These are phyloP conservation scores for Jamesozyma spencerorum DNA, from an alignment of 805 yeast species.

Conservation along the genomic window DNA sequence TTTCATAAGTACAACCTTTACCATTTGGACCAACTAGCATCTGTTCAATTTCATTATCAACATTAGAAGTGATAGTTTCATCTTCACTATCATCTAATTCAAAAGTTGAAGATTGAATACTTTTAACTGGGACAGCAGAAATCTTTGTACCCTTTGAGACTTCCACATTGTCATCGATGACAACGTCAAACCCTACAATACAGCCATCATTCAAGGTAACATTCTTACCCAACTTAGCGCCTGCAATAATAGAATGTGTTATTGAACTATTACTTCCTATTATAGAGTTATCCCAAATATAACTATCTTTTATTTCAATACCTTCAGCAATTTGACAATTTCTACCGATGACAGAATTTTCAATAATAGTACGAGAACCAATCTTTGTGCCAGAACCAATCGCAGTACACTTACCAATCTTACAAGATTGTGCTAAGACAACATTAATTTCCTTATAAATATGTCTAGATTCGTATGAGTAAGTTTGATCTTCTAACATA, in stretches of 20 bases:
- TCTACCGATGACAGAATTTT: constrained; percentile 74
- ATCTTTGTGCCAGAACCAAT: constrained; percentile 71
- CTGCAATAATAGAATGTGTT: constrained; percentile 62
- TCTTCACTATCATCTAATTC: constrained; percentile 7
- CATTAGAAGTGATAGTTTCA: constrained; percentile 11
- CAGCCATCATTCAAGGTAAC: constrained; percentile 57
- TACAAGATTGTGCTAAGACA: constrained; percentile 89
- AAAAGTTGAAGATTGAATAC: constrained; percentile 23
- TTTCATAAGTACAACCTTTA: constrained; percentile 31
- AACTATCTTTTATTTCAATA: constrained; percentile 61
- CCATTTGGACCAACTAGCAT: constrained; percentile 32
- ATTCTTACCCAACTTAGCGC: constrained; percentile 45
- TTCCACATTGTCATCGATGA: constrained; percentile 44
- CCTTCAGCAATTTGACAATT: constrained; percentile 76
- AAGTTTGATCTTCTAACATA: constrained; percentile 59
- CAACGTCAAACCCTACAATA: constrained; percentile 69
- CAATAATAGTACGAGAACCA: constrained; percentile 62
- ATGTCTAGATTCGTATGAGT: constrained; percentile 73
- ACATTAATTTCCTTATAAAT: constrained; percentile 83
- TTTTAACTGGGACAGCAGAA: constrained; percentile 38
- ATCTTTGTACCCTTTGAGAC: constrained; percentile 46
- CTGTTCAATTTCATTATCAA: constrained; percentile 23
- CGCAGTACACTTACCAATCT: constrained; percentile 68
- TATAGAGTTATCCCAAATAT: constrained; percentile 75
- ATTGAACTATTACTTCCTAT: constrained; percentile 59